phyloP scores from a whole-genome alignment of 306 rosid genomes.

The Glycine tomentella region DNA sequence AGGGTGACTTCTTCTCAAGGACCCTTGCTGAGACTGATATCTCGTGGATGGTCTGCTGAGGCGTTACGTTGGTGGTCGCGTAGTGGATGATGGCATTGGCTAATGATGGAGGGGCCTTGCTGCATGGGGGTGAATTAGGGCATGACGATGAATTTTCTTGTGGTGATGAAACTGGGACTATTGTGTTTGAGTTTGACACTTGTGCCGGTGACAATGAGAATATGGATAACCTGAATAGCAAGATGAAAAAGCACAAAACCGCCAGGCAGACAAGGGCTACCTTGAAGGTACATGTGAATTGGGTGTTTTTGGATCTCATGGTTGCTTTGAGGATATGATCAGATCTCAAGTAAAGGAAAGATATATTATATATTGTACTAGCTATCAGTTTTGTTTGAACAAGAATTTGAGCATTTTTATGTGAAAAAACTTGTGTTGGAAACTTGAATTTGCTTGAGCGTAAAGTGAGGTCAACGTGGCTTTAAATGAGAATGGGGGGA shows the following conservation, averaged over 20 bases:
- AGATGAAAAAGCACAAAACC: constrained; percentile 54
- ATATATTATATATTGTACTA: neutral
- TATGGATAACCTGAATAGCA: constrained; percentile 59
- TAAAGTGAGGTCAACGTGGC: constrained; percentile 46
- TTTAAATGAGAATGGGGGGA: neutral
- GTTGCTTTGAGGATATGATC: neutral
- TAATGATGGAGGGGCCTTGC: constrained; percentile 73
- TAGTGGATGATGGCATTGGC: constrained; percentile 84
- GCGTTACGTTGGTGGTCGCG: constrained; percentile 85
- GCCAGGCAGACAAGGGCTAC: constrained; percentile 54
- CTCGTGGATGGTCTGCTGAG: constrained; percentile 80
- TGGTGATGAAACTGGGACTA: constrained; percentile 25
- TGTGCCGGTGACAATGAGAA: constrained; percentile 57
- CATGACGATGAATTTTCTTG: constrained; percentile 45
- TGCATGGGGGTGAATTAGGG: constrained; percentile 59
- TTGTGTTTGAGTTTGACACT: neutral
- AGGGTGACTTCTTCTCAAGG: constrained; percentile 74
- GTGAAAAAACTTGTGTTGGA: neutral
- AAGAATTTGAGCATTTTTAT: too few relatives aligned
- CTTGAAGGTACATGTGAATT: constrained; percentile 58
- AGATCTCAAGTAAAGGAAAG: too few relatives aligned
- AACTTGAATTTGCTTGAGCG: constrained; percentile 33
- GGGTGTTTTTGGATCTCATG: constrained; percentile 53
- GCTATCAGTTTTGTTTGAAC: constrained; percentile 22
- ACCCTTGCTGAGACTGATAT: constrained; percentile 75